Evolutionary conservation across 768 basidiomycete species (phyloP), one percentile per base, ranked within the genome.

Genomic region (Collybia mongolica): DNA sequence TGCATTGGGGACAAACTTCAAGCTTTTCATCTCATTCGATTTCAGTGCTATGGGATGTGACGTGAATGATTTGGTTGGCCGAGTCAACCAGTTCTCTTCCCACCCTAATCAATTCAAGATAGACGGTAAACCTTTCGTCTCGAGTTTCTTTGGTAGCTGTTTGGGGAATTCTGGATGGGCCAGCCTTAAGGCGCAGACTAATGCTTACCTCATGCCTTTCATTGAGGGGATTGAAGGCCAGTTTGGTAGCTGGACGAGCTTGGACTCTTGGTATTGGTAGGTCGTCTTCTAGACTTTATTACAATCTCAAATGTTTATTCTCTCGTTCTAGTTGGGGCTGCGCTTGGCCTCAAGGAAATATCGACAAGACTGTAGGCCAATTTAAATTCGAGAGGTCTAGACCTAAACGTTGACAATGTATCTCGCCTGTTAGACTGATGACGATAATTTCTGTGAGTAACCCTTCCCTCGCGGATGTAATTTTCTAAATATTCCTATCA

Each of bases 71-170:
- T 56, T 75, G 23, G 71, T 83, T 19, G 63, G 66, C 22, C 66
- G 69, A 36, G 73, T 81, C 47, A 73, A 74, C 6, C 68, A 64
- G 12, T 84, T 80, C 54, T 65, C 73, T 2, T 56, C 59, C 3
- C 76, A 84, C 56, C 74, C 79, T 0, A 76, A 69, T 48, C 85
- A 88, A 58, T 77, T 83, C 60, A 73, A 65, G 22, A 72, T 80
- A 48, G 65, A 80, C 42, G 77, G 76, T 9, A 79, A 77, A 58
- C 67, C 73, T 3, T 73, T 87, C 57, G 74, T 86, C 2, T 83
- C 82, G 7, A 84, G 83, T 18, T 88, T 80, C 59, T 68, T 72
- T 44, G 86, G 81, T 36, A 80, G 79, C 55, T 80, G 77, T 36
- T 75, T 89, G 47, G 84, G 85, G 3, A 71, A 74, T 46, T 66